Evolutionary conservation across 2,329 filamentous ascomycete species (phyloP), one percentile per base, ranked within the genome.

Genomic region (Hyphodiscus sp.): DNA sequence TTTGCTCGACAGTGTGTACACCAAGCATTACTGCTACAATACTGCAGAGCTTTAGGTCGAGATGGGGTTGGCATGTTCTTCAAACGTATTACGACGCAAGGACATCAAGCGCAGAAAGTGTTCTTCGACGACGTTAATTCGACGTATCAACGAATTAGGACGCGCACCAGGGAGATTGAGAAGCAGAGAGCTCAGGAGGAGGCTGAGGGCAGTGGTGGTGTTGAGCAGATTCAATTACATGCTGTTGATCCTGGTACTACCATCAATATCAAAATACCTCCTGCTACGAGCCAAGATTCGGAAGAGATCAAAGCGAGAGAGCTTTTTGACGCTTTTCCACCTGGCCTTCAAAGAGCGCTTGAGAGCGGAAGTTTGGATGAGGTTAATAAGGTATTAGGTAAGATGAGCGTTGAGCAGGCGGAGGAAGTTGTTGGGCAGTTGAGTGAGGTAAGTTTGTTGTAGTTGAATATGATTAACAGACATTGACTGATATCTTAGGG

Each of bases 191-290:
- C 75, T 42, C 81, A 80, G 58, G 77, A 86, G 62, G 73, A 77
- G 45, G 76, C 74, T 6, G 76, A 75, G 19, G 74, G 75, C 8
- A 72, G 72, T 1, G 81, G 78, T 20, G 89, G 86, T 19, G 87
- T 95, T 10, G 94, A 99, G 74, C 92, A 96, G 71, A 99, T 99
- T 62, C 95, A 99, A 72, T 79, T 99, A 46, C 94, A 99, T 68
- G 92, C 94, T 15, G 91, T 99, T 11, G 91, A 96, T 69, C 92
- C 92, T 0, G 87, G 87, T 47, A 96, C 92, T 2, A 86, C 88
- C 57, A 96, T 99, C 69, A 88, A 89, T 68, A 96, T 97, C 70
- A 81, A 74, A 51, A 86, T 95, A 41, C 92, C 94, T 13, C 76
- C 86, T 0, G 76, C 77, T 41, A 77, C 82, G 20, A 87, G 84